Evolutionary conservation across 164 flowering plant genomes (phyloP).

Genomic region (Annona squamosa): DNA sequence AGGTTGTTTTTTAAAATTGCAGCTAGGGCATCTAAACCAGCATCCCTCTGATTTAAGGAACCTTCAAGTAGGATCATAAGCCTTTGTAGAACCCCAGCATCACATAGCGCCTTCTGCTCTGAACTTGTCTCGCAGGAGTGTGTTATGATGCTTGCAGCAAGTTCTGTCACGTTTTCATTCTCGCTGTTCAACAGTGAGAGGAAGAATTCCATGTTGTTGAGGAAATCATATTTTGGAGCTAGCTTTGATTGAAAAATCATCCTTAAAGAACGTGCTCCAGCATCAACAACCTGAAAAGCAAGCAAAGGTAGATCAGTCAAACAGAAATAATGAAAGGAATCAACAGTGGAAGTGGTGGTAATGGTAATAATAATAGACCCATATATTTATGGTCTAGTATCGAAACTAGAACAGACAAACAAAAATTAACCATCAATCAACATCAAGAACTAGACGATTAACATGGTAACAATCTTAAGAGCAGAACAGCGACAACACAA

Average conservation of each 20-base stretch:
- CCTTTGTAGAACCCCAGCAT: constrained; percentile 58
- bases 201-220: constrained; percentile 57
- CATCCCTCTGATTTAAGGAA: constrained; percentile 69
- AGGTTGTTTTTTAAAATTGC: constrained; percentile 50
- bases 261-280: constrained; percentile 83
- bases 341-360: no score
- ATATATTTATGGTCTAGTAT: no score
- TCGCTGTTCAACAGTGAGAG: constrained; percentile 59
- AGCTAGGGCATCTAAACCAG: constrained; percentile 77
- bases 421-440: neutral
- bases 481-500: no score
- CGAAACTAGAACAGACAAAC: neutral
- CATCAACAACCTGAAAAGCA: constrained; percentile 74
- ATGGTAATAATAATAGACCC: no score
- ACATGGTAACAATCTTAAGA: no score
- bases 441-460: neutral
- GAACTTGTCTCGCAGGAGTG: constrained; percentile 69
- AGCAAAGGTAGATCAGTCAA: neutral
- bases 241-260: constrained; percentile 86
- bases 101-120: constrained; percentile 68
- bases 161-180: constrained; percentile 79
- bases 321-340: neutral
- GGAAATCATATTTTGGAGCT: constrained; percentile 78
- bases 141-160: constrained; percentile 78
- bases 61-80: constrained; percentile 61